phyloP scores from a whole-genome alignment of 176 grass and related monocot species.

The Zea luxurians region DNA sequence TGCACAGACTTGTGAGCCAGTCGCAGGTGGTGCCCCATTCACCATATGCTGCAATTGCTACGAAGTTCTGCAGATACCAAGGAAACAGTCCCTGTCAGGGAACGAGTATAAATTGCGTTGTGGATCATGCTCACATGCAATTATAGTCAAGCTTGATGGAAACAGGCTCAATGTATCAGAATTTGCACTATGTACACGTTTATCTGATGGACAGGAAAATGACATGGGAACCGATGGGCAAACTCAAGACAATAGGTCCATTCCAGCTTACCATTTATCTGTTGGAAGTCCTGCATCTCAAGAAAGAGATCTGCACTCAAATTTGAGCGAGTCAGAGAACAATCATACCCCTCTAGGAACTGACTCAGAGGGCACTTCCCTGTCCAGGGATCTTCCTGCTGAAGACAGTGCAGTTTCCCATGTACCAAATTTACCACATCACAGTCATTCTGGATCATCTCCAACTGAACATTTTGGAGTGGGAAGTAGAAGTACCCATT shows the following conservation, averaged over 20 bases:
- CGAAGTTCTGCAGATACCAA: conserved; percentile 80
- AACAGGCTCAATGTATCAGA: conserved; percentile 57
- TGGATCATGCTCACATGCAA: conserved; percentile 79
- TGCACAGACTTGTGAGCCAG: conserved; percentile 52
- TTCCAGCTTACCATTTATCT: conserved; percentile 73
- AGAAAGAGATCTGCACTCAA: conserved; percentile 59
- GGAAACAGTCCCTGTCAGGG: conserved; percentile 37
- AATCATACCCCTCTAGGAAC: conserved; percentile 38
- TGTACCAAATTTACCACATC: conserved; percentile 57
- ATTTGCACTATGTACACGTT: conserved; percentile 22
- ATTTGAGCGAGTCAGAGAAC: conserved; percentile 47
- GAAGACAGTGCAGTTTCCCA: conserved; percentile 56
- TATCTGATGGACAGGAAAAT: conserved; percentile 45
- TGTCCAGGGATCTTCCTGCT: conserved; percentile 37
- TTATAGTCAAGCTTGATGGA: conserved; percentile 66
- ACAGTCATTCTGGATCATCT: conserved; percentile 48
- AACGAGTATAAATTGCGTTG: conserved; percentile 75
- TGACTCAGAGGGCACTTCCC: conserved; percentile 42
- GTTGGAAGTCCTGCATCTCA: conserved; percentile 44
- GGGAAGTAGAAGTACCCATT: conserved; percentile 68
- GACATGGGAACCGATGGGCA: conserved; percentile 24
- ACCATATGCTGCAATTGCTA: conserved; percentile 84
- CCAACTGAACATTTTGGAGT: conserved; percentile 57
- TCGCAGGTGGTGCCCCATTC: conserved; percentile 82
- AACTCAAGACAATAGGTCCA: conserved; percentile 47